Percentiles rank a stretch among this genome's conserved stretches.
phyloP scores from a whole-genome alignment of 1,284 basidiomycete species.

The Psilocybe mexicana region DNA sequence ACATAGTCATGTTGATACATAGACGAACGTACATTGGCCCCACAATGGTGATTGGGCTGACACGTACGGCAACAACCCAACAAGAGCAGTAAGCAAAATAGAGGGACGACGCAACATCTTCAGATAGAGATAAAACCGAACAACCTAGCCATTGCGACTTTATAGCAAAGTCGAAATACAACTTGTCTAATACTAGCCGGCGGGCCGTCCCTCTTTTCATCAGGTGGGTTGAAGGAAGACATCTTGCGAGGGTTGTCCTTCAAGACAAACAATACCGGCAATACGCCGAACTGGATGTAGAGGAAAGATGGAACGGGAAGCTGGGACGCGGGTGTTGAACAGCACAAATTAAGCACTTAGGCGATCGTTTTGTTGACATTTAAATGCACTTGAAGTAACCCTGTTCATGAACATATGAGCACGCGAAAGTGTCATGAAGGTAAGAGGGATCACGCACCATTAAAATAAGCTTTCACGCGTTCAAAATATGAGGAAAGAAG shows the following conservation, averaged over 20 bases:
- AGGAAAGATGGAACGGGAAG: not conserved
- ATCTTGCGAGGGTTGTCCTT: not conserved
- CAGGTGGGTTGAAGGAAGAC: not conserved
- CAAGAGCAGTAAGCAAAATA: slow-evolving; percentile 6
- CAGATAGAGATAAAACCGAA: not conserved
- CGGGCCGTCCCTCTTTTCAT: not conserved
- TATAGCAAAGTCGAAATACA: slow-evolving; percentile 2
- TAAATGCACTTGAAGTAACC: not conserved
- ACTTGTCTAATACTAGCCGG: not conserved
- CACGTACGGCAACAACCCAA: slow-evolving; percentile 15
- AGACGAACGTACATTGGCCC: slow-evolving; percentile 18
- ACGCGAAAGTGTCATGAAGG: too few species aligned
- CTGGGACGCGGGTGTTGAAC: not conserved
- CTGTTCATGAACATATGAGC: too few species aligned
- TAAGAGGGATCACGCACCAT: too few species aligned
- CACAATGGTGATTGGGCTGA: slow-evolving; percentile 15
- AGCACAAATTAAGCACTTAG: not conserved
- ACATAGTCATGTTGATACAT: not conserved
- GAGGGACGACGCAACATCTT: slow-evolving; percentile 15
- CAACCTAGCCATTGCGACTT: not conserved
- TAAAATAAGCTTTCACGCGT: too few species aligned
- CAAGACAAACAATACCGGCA: slow-evolving; percentile 1
- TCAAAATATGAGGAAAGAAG: not conserved
- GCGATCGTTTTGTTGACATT: not conserved
- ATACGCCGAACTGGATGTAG: not conserved